Conservation (phyloP, 2,329 filamentous ascomycete genomes). For the Monilinia aucupariae region DNA sequence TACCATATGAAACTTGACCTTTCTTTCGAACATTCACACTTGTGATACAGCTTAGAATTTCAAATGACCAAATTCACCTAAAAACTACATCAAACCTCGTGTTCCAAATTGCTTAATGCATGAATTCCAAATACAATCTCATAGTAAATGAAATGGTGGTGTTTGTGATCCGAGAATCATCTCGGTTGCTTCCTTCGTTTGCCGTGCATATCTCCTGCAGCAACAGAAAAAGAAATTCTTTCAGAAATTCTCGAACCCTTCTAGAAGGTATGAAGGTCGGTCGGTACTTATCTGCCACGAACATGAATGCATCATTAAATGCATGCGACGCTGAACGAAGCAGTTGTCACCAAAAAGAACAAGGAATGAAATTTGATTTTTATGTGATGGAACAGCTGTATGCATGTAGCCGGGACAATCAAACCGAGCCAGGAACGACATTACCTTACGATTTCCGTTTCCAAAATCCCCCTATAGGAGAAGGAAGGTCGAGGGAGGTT, state of each 20-base stretch:
- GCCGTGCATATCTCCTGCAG: background rate
- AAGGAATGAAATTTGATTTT: background rate
- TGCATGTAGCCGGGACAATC: background rate
- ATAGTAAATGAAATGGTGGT: background rate
- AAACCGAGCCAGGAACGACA: background rate
- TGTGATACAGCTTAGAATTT: background rate
- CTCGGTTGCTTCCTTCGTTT: conserved; percentile 1
- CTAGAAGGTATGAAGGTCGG: conserved; percentile 12
- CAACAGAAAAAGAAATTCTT: background rate
- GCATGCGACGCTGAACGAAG: conserved; percentile 6
- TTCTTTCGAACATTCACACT: background rate
- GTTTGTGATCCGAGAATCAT: background rate
- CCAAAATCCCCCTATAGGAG: conserved; percentile 18
- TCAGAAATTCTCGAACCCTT: conserved; percentile 16
- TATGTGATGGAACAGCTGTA: background rate
- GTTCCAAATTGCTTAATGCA: conserved; percentile 3
- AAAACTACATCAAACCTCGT: conserved; percentile 2
- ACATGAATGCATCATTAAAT: background rate
- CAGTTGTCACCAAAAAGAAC: background rate
- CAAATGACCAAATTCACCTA: background rate
- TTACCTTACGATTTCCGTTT: conserved; percentile 16
- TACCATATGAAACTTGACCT: background rate
- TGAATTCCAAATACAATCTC: background rate
- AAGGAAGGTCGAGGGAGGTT: conserved; percentile 18
- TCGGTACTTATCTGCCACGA: conserved; percentile 4